Evolutionary conservation across 1,284 basidiomycete genomes (phyloP).

Genomic region (Ustilago vetiveriae): DNA sequence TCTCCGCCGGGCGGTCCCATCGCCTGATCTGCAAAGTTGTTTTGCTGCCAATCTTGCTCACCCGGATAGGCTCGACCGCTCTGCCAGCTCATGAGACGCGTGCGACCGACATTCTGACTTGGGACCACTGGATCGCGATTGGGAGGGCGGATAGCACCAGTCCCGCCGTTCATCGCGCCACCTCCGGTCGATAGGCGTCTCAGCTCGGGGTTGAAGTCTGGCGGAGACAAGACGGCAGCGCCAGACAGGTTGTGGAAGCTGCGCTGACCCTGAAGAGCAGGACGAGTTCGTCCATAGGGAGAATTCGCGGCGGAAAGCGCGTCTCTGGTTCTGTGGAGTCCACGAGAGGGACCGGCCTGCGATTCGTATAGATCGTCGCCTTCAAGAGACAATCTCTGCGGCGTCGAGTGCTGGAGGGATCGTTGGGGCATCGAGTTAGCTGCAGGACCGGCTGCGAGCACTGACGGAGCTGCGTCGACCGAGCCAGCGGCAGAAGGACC

Average conservation of each 20-base stretch:
- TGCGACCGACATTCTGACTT: slow-evolving; percentile 36
- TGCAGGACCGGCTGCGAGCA: slow-evolving; percentile 27
- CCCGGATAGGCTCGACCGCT: slow-evolving; percentile 12
- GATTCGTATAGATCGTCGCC: slow-evolving; percentile 32
- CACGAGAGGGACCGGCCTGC: slow-evolving; percentile 41
- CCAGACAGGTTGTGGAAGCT: slow-evolving; percentile 18
- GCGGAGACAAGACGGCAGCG: slow-evolving; percentile 22
- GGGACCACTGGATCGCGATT: slow-evolving; percentile 39
- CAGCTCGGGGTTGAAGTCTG: slow-evolving; percentile 23
- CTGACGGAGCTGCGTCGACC: slow-evolving; percentile 25
- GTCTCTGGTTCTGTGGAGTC: slow-evolving; percentile 24
- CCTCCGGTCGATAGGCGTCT: slow-evolving; percentile 33
- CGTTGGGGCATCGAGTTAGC: slow-evolving; percentile 19
- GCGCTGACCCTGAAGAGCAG: slow-evolving; percentile 16
- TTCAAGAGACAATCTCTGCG: slow-evolving; percentile 14
- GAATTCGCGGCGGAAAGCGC: slow-evolving; percentile 19
- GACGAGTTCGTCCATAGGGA: slow-evolving; percentile 26
- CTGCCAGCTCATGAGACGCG: slow-evolving; percentile 48
- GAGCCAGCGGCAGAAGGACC: slow-evolving; percentile 11
- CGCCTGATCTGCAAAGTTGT: slow-evolving; percentile 15
- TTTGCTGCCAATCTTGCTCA: slow-evolving; percentile 32
- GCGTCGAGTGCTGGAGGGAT: slow-evolving; percentile 2
- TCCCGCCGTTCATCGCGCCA: background rate
- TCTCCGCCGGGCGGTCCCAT: slow-evolving; percentile 2
- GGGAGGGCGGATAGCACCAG: slow-evolving; percentile 8